Evolutionary conservation across 768 basidiomycete genomes (phyloP), one percentile per base, ranked within the genome.

Genomic region (Trametes elegans): DNA sequence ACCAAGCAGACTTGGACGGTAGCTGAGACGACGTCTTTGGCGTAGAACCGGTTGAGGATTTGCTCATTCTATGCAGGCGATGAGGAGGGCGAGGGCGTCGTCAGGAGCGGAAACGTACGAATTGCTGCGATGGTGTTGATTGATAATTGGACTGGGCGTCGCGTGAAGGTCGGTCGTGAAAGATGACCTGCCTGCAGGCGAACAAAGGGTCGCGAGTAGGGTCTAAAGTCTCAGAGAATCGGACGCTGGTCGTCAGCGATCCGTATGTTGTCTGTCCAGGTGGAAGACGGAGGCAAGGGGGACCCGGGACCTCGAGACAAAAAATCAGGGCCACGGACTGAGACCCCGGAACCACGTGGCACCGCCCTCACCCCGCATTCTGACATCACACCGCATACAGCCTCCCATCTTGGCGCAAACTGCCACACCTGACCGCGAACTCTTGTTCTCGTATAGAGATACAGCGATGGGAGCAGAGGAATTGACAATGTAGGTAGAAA

Each of bases 161-260:
- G 83, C 77, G 82, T 79, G 83, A 73, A 69, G 81, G 79, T 83
- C 66, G 83, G 87, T 87, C 86, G 85, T 88, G 79, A 85, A 82
- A 77, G 83, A 80, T 82, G 87, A 89, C 88, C 88, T 89, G 88
- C 88, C 88, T 87, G 88, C 88, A 89, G 88, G 87, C 84, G 79
- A 81, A 70, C 68, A 60, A 69, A 68, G 63, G 63, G 68, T 68
- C 68, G 68, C 68, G 66, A 74, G 80, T 76, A 76, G 59, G 61
- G 56, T 62, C 60, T 61, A 64, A 64, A 57, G 59, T 57, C 50
- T 48, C 57, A 49, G 47, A 49, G 52, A 59, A 55, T 40, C 64
- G 67, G 67, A 68, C 62, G 67, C 67, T 68, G 67, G 65, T 47
- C 55, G 56, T 58, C 67, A 68, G 67, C 67, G 60, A 66, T 65